phyloP scores from a whole-genome alignment of 1,284 basidiomycete genomes.

The Boletus smithii region DNA sequence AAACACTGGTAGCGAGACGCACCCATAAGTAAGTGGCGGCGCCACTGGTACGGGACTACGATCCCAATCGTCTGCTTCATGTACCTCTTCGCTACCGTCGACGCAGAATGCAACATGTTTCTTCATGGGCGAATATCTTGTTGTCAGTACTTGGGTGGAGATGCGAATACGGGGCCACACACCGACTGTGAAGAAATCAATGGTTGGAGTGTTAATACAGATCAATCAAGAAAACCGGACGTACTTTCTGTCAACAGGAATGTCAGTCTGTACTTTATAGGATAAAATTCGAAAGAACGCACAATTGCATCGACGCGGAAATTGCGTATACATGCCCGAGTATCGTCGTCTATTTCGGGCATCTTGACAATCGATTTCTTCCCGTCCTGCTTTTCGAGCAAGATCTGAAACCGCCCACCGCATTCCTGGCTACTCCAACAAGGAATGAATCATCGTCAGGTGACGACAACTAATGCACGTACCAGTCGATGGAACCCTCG shows the following conservation, averaged over 20 bases:
- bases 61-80: slow-evolving; percentile 69
- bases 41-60: slow-evolving; percentile 53
- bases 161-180: background rate
- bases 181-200: slow-evolving; percentile 12
- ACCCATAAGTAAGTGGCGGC: slow-evolving; percentile 52
- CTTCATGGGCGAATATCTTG: slow-evolving; percentile 3
- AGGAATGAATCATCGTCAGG: background rate
- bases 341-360: slow-evolving; percentile 22
- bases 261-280: slow-evolving; percentile 6
- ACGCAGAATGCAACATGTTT: slow-evolving; percentile 59
- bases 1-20: slow-evolving; percentile 24
- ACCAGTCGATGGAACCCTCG: slow-evolving; percentile 28
- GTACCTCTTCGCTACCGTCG: slow-evolving; percentile 51
- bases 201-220: background rate
- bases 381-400: slow-evolving; percentile 20
- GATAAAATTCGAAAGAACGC: slow-evolving; percentile 1
- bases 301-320: slow-evolving; percentile 26
- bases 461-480: background rate
- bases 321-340: slow-evolving; percentile 27
- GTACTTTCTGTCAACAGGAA: slow-evolving; percentile 17
- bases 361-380: slow-evolving; percentile 7
- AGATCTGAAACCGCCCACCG: slow-evolving; percentile 26
- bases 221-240: slow-evolving; percentile 1
- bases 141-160: background rate
- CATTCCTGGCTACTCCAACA: slow-evolving; percentile 13